A percentile compares a stretch with the other conserved stretches of the same genome.
Evolutionary conservation across 75 land plant species (phyloP).

Genomic region (Cunninghamia lanceolata): DNA sequence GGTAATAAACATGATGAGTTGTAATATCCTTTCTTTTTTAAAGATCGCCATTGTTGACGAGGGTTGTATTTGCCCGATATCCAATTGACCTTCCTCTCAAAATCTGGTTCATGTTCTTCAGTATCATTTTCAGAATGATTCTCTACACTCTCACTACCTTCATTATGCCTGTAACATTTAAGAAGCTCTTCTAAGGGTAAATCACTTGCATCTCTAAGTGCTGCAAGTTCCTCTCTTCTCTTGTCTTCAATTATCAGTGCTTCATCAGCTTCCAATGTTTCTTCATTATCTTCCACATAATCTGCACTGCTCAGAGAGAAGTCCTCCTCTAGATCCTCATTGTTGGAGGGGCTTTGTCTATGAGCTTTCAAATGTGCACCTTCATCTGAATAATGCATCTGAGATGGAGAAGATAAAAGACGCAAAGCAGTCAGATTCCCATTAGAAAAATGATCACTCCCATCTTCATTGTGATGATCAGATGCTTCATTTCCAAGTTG

Average conservation of each 20-base stretch:
- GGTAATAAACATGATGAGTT: too few relatives aligned
- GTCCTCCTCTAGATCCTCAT: neutral
- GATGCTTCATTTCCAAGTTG: neutral
- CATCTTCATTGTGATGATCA: neutral
- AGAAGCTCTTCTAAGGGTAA: conserved; percentile 89
- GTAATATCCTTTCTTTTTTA: too few relatives aligned
- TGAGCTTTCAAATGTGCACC: neutral
- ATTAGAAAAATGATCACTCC: neutral
- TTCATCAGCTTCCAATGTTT: conserved; percentile 91
- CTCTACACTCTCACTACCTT: conserved; percentile 58
- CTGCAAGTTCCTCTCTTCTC: conserved; percentile 75
- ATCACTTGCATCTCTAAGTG: conserved; percentile 75
- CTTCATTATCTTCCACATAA: conserved; percentile 85
- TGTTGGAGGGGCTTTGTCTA: neutral
- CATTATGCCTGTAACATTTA: conserved; percentile 42
- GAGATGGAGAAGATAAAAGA: neutral
- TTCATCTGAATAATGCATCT: neutral
- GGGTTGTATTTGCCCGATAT: too few relatives aligned
- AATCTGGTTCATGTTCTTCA: too few relatives aligned
- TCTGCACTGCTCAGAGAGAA: neutral
- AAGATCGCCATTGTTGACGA: too few relatives aligned
- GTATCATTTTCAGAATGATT: too few relatives aligned
- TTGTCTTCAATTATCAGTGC: conserved; percentile 89
- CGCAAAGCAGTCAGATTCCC: neutral
- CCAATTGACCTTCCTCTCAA: too few relatives aligned